phyloP scores from a whole-genome alignment of 2,329 filamentous ascomycete species.

The Cercospora brassicicola region DNA sequence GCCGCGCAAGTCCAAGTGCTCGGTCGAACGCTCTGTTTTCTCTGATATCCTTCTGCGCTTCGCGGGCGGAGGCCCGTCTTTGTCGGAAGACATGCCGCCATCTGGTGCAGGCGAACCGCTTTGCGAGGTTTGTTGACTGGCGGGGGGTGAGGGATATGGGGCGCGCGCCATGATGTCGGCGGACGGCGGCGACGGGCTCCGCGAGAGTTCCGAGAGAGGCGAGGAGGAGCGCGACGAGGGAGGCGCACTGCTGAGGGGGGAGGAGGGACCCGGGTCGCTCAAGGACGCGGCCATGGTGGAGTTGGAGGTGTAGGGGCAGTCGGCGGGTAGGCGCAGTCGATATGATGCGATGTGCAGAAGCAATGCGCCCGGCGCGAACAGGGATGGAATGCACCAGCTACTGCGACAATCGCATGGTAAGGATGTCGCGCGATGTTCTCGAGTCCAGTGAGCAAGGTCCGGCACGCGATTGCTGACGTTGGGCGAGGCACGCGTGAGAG shows the following conservation, averaged over 20 bases:
- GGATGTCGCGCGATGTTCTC: neutral
- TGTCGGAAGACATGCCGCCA: slow-evolving; percentile 46
- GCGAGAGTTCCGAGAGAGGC: slow-evolving; percentile 22
- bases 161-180: slow-evolving; percentile 30
- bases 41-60: slow-evolving; percentile 72
- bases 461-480: slow-evolving; percentile 13
- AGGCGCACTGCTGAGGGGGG: slow-evolving; percentile 31
- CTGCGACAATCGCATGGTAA: slow-evolving; percentile 15
- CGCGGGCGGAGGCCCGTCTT: slow-evolving; percentile 66
- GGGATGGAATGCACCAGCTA: neutral
- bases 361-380: slow-evolving; percentile 8
- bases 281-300: slow-evolving; percentile 19
- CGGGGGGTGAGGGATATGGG: slow-evolving; percentile 43
- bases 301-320: slow-evolving; percentile 12
- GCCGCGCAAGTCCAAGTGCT: slow-evolving; percentile 69
- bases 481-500: slow-evolving; percentile 9
- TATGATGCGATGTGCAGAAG: slow-evolving; percentile 10
- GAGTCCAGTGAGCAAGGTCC: slow-evolving; percentile 1
- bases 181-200: slow-evolving; percentile 23
- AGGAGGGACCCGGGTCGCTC: slow-evolving; percentile 20
- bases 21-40: slow-evolving; percentile 67
- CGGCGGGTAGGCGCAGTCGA: slow-evolving; percentile 14
- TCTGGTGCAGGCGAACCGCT: slow-evolving; percentile 50
- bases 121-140: slow-evolving; percentile 49
- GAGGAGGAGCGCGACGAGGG: slow-evolving; percentile 28